These are phyloP conservation scores for Pestalotiopsis sp. DNA, from an alignment of 2,329 filamentous ascomycete genomes.

Conservation along the genomic window DNA sequence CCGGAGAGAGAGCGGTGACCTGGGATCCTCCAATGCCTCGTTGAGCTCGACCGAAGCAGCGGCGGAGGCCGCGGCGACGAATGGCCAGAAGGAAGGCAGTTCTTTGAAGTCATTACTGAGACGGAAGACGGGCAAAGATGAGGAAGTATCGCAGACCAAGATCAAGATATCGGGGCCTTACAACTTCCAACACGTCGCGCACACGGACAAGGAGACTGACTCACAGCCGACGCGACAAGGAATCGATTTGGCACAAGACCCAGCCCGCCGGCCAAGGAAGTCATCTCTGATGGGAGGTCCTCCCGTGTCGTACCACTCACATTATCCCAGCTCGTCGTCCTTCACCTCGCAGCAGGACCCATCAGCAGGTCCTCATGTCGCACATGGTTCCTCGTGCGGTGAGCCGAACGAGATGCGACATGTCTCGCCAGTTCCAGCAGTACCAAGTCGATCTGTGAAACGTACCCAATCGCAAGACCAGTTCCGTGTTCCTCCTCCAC, in stretches of 20 bases:
- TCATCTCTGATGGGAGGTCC: conserved; percentile 35
- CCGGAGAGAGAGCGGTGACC: conserved; percentile 53
- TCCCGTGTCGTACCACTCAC: conserved; percentile 23
- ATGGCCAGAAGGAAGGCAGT: conserved; percentile 40
- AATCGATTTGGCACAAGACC: conserved; percentile 44
- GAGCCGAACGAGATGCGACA: conserved; percentile 18
- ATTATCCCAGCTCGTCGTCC: conserved; percentile 48
- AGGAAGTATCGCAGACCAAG: conserved; percentile 37
- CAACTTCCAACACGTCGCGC: conserved; percentile 67
- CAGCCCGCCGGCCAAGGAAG: conserved; percentile 35
- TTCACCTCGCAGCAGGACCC: conserved; percentile 29
- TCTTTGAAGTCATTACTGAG: conserved; percentile 55
- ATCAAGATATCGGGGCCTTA: conserved; percentile 64
- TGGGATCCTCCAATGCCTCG: conserved; percentile 49
- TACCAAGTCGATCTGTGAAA: conserved; percentile 40
- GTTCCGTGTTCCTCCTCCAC: conserved; percentile 47
- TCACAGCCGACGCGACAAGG: conserved; percentile 40
- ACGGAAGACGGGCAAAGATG: conserved; percentile 42
- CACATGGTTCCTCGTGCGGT: conserved; percentile 8
- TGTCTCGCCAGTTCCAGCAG: conserved; percentile 27
- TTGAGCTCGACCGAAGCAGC: conserved; percentile 47
- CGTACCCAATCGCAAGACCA: conserved; percentile 52
- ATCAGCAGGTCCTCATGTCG: conserved; percentile 21
- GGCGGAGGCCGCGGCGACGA: conserved; percentile 31
- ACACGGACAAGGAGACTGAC: conserved; percentile 54